phyloP scores from a whole-genome alignment of 2,329 filamentous ascomycete species.

The Fusarium luffae region DNA sequence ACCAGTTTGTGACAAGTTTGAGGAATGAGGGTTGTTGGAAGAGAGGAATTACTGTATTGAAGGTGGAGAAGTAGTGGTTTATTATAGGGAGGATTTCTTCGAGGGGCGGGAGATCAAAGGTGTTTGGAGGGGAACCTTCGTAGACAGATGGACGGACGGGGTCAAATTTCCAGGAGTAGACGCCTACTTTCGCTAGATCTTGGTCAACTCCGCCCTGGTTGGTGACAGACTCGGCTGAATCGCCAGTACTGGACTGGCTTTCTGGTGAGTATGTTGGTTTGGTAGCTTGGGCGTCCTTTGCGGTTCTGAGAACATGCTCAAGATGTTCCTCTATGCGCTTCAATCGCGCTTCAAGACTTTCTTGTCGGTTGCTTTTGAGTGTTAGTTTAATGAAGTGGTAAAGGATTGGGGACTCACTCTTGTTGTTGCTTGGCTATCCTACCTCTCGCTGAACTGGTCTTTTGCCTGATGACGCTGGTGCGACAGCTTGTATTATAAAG shows the following conservation, averaged over 20 bases:
- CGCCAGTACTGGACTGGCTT: slow-evolving; percentile 11
- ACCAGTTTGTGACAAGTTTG: slow-evolving; percentile 51
- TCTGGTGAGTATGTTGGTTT: slow-evolving; percentile 14
- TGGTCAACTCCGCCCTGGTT: background rate
- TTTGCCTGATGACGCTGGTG: slow-evolving; percentile 44
- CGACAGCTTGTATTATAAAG: slow-evolving; percentile 56
- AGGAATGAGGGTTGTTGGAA: slow-evolving; percentile 53
- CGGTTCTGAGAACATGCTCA: slow-evolving; percentile 46
- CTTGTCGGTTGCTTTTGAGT: background rate
- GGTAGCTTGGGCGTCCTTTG: slow-evolving; percentile 21
- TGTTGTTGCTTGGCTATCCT: slow-evolving; percentile 24
- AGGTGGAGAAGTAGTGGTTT: slow-evolving; percentile 52
- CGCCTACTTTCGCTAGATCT: background rate
- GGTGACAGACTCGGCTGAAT: background rate
- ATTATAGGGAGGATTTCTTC: slow-evolving; percentile 51
- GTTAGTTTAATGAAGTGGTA: slow-evolving; percentile 2
- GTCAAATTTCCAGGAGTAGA: slow-evolving; percentile 36
- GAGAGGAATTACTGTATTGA: slow-evolving; percentile 53
- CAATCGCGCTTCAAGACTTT: slow-evolving; percentile 43
- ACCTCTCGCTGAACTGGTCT: slow-evolving; percentile 36
- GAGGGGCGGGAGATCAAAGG: slow-evolving; percentile 48
- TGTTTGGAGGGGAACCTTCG: slow-evolving; percentile 24
- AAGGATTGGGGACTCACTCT: slow-evolving; percentile 15
- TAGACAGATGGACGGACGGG: slow-evolving; percentile 38
- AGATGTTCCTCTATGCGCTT: slow-evolving; percentile 49